phyloP scores from a whole-genome alignment of 345 rosid species.

The Populus davidiana region DNA sequence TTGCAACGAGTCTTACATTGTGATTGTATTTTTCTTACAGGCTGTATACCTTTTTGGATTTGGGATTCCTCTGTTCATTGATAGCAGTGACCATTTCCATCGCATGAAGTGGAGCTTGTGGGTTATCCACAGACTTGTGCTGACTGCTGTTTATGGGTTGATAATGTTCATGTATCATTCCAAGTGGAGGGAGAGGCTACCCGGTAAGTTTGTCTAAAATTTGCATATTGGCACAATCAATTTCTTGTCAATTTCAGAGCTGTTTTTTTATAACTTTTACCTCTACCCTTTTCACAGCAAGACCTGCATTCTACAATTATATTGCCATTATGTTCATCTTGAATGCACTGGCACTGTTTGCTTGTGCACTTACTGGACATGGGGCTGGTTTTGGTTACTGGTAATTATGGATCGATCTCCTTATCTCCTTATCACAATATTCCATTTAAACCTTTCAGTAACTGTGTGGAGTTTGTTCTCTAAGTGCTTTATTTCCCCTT shows the following conservation, averaged over 20 bases:
- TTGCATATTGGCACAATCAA: not conserved
- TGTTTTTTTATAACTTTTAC: not conserved
- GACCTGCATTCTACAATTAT: slow-evolving; percentile 88
- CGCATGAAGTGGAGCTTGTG: slow-evolving; percentile 79
- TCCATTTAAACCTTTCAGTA: not conserved
- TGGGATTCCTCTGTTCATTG: slow-evolving; percentile 76
- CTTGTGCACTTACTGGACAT: slow-evolving; percentile 58
- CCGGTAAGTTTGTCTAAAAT: slow-evolving; percentile 45
- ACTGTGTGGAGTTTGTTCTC: not conserved
- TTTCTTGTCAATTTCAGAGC: not conserved
- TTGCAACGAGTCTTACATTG: not conserved
- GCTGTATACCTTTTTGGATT: slow-evolving; percentile 68
- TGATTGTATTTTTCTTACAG: slow-evolving; percentile 32
- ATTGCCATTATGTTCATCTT: slow-evolving; percentile 57
- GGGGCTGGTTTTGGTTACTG: slow-evolving; percentile 71
- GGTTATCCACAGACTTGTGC: slow-evolving; percentile 73
- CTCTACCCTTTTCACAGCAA: slow-evolving; percentile 44
- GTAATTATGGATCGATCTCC: slow-evolving; percentile 37
- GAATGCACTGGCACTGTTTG: slow-evolving; percentile 59
- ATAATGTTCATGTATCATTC: slow-evolving; percentile 75
- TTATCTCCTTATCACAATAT: not conserved
- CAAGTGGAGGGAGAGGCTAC: slow-evolving; percentile 78
- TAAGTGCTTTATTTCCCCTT: not conserved
- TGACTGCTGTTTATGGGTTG: slow-evolving; percentile 67
- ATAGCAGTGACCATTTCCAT: slow-evolving; percentile 42